Percentiles rank a stretch among this genome's conserved stretches.
These are phyloP conservation scores for Saussurea involucrata DNA, from an alignment of 129 eudicot species.

Conservation along the genomic window DNA sequence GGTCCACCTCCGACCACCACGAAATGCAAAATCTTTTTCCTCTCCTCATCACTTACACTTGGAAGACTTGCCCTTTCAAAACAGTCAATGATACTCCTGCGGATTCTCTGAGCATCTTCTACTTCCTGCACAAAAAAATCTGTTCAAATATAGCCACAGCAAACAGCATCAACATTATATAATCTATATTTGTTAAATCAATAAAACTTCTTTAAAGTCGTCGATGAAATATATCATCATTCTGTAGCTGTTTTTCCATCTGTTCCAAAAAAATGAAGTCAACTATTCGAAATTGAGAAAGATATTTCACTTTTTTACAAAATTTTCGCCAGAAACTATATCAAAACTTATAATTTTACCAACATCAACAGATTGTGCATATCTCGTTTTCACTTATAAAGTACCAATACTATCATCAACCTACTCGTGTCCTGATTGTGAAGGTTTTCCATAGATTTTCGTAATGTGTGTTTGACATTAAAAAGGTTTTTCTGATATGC, in stretches of 20 bases:
- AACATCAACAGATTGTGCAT: neutral
- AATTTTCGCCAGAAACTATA: neutral
- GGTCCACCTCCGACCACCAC: conserved; percentile 95
- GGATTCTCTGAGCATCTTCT: conserved; percentile 71
- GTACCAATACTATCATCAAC: neutral
- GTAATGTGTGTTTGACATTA: neutral
- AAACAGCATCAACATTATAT: neutral
- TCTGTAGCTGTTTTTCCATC: neutral
- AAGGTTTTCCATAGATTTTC: neutral
- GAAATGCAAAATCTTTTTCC: conserved; percentile 68
- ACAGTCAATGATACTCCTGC: conserved; percentile 66
- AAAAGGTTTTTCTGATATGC: neutral
- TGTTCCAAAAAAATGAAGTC: neutral
- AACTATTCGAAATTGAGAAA: neutral
- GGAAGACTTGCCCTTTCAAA: conserved; percentile 84
- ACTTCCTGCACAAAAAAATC: conserved; percentile 46
- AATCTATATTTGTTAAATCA: neutral
- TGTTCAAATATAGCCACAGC: neutral
- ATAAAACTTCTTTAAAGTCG: neutral
- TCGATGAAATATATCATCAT: neutral
- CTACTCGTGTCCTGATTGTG: neutral
- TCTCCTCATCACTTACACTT: conserved; percentile 58
- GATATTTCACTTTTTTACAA: neutral
- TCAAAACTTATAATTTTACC: neutral
- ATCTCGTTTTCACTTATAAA: neutral